Evolutionary conservation across 371 early-diverging fungal species (phyloP).

Genomic region (Rhizopus arrhizus): DNA sequence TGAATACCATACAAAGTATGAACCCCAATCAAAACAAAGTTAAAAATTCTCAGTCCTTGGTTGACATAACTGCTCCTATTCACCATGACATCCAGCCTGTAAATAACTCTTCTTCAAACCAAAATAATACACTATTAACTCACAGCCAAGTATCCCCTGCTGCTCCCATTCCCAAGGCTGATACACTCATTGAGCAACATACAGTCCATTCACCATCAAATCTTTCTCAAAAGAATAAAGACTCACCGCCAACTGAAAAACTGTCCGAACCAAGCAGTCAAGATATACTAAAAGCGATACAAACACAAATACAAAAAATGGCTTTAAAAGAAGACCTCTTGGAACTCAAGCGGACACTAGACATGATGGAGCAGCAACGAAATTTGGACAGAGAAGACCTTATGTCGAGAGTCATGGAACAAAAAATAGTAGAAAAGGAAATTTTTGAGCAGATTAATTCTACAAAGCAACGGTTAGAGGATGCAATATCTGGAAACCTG

Average conservation of each 20-base stretch:
- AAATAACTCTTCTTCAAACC: not conserved
- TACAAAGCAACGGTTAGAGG: constrained; percentile 16
- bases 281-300: not conserved
- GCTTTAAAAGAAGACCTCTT: constrained; percentile 19
- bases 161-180: not conserved
- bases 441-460: constrained; percentile 21
- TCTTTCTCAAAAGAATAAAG: constrained; percentile 12
- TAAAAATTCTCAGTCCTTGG: not conserved
- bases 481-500: constrained; percentile 11
- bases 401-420: constrained; percentile 17
- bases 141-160: not conserved
- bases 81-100: not conserved
- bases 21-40: not conserved
- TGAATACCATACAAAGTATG: not conserved
- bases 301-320: constrained; percentile 16
- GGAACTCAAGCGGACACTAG: constrained; percentile 19
- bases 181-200: not conserved
- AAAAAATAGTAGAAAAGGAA: constrained; percentile 19
- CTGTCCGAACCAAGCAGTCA: not conserved
- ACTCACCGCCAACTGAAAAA: not conserved
- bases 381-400: constrained; percentile 15
- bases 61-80: no score
- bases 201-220: not conserved
- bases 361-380: constrained; percentile 22
- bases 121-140: no score